Evolutionary conservation across 108 stramenopile genomes (phyloP).

Genomic region (Nitzschia sp.): DNA sequence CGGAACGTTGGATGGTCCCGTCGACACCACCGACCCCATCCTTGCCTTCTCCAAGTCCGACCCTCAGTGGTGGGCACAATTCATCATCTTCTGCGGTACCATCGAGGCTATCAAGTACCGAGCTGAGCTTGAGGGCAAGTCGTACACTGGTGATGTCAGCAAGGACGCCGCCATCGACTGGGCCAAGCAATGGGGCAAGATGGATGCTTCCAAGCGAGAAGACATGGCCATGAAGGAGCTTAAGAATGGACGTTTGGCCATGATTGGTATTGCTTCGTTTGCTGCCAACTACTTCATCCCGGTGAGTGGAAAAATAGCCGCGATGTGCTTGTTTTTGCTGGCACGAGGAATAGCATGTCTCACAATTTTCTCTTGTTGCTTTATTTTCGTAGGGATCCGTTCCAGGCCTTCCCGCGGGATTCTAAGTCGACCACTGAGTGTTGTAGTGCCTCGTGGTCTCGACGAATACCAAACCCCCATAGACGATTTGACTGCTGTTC

Average conservation of each 20-base stretch:
- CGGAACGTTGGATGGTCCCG: constrained; percentile 71
- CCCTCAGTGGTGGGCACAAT: constrained; percentile 95
- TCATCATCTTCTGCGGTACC: constrained; percentile 82
- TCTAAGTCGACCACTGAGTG: constrained; percentile 1
- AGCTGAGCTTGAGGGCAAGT: constrained; percentile 77
- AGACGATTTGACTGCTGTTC: too few relatives aligned
- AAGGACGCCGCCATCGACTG: constrained; percentile 87
- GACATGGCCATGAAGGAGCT: constrained; percentile 90
- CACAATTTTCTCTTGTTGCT: too few relatives aligned
- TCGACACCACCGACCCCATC: constrained; percentile 88
- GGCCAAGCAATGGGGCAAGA: constrained; percentile 69
- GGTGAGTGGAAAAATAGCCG: constrained; percentile 16
- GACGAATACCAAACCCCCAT: too few relatives aligned
- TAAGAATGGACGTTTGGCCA: constrained; percentile 92
- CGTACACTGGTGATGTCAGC: constrained; percentile 69
- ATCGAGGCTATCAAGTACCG: constrained; percentile 87
- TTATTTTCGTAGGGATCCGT: constrained; percentile 5
- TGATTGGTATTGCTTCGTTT: constrained; percentile 91
- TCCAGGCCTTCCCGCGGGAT: constrained; percentile 9
- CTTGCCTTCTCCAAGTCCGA: constrained; percentile 85
- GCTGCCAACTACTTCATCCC: constrained; percentile 87
- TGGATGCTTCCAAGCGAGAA: constrained; percentile 52
- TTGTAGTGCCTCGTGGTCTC: neutral
- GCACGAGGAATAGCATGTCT: too few relatives aligned
- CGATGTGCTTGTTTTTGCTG: neutral